Conservation (phyloP, 164 flowering plant genomes). For the Brasenia schreberi region DNA sequence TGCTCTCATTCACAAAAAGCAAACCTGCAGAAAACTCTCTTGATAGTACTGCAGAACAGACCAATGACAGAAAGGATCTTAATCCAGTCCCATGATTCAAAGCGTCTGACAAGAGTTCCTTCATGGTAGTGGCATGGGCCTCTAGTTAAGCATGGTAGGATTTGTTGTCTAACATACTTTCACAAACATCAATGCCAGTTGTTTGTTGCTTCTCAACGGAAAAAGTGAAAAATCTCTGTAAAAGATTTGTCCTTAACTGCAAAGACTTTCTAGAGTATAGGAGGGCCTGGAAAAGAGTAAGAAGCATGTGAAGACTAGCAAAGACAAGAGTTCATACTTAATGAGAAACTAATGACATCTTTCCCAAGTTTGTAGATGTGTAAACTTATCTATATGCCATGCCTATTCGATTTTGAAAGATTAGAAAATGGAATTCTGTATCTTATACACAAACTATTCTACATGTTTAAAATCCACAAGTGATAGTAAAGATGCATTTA, state of each 20-base stretch:
- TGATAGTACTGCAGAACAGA: conserved; percentile 72
- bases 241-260: conserved; percentile 45
- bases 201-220: conserved; percentile 20
- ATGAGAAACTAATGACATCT: too few relatives aligned
- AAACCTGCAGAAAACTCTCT: conserved; percentile 87
- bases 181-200: neutral
- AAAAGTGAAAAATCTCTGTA: conserved; percentile 43
- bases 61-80: conserved; percentile 56
- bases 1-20: neutral
- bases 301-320: neutral
- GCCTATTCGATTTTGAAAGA: too few relatives aligned
- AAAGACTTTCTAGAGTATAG: conserved; percentile 67
- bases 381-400: too few relatives aligned
- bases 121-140: conserved; percentile 23
- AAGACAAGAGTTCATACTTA: neutral
- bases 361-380: too few relatives aligned
- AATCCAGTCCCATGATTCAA: conserved; percentile 21
- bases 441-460: too few relatives aligned
- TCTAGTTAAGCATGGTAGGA: conserved; percentile 21
- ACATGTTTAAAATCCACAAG: too few relatives aligned
- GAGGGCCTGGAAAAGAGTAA: conserved; percentile 49
- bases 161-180: conserved; percentile 12
- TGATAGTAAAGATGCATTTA: too few relatives aligned
- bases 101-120: conserved; percentile 34
- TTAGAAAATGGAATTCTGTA: too few relatives aligned